These are phyloP conservation scores for Penicillium waksmanii DNA, from an alignment of 495 filamentous ascomycete genomes.

Conservation along the genomic window DNA sequence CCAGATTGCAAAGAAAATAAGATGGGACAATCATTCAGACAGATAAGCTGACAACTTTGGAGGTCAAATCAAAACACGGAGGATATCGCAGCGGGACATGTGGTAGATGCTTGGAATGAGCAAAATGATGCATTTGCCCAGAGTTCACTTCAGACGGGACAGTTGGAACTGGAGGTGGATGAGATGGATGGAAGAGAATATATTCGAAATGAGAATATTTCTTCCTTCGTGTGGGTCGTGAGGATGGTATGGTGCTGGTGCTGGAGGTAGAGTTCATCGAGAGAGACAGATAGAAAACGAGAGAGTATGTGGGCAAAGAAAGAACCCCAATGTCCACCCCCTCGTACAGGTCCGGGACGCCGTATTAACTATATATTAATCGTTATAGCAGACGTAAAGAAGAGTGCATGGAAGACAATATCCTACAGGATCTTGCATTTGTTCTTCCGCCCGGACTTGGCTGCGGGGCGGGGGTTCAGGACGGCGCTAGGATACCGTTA, in stretches of 20 bases:
- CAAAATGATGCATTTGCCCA: background rate
- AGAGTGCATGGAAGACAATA: slow-evolving; percentile 16
- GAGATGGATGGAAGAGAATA: too few species aligned
- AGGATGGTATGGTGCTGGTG: too few species aligned
- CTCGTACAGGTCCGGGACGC: slow-evolving; percentile 40
- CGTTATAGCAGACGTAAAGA: slow-evolving; percentile 40
- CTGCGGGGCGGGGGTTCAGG: slow-evolving; percentile 71
- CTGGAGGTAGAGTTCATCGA: too few species aligned
- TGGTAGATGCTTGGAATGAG: background rate
- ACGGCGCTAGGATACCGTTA: slow-evolving; percentile 63
- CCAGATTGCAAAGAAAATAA: slow-evolving; percentile 1
- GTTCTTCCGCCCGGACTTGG: slow-evolving; percentile 62
- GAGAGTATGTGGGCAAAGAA: slow-evolving; percentile 7
- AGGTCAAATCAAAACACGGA: background rate
- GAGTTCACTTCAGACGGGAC: background rate
- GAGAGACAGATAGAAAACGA: slow-evolving; percentile 18
- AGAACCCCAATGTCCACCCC: slow-evolving; percentile 29
- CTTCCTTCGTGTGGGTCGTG: too few species aligned
- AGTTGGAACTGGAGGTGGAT: background rate
- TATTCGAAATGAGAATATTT: too few species aligned
- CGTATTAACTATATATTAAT: slow-evolving; percentile 53
- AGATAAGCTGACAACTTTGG: background rate
- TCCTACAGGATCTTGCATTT: slow-evolving; percentile 79
- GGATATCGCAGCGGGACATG: slow-evolving; percentile 4
- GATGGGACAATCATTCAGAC: background rate